Conservation (phyloP, 805 yeast species). For the Metschnikowia lachancei region DNA sequence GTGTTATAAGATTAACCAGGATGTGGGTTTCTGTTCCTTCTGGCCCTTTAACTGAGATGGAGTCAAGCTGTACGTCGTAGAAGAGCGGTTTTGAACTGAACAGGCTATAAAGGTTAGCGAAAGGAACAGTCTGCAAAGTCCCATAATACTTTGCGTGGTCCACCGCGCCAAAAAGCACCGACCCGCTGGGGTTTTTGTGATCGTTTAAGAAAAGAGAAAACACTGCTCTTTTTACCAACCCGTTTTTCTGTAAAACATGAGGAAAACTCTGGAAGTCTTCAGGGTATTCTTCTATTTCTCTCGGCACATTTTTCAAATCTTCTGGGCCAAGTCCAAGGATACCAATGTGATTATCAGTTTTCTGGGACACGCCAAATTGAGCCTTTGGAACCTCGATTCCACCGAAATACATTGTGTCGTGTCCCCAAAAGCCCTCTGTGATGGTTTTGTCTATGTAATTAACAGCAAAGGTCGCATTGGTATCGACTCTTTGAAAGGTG, state of each 20-base stretch:
- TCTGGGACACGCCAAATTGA: constrained; percentile 72
- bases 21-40: background rate
- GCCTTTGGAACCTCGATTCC: constrained; percentile 46
- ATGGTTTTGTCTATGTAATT: constrained; percentile 47
- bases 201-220: constrained; percentile 63
- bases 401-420: constrained; percentile 55
- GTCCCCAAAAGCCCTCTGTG: constrained; percentile 55
- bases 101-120: constrained; percentile 33
- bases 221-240: constrained; percentile 51
- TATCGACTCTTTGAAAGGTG: background rate
- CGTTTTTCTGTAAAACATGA: constrained; percentile 51
- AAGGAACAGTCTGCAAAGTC: constrained; percentile 34
- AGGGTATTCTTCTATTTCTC: constrained; percentile 38
- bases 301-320: constrained; percentile 4
- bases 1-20: background rate
- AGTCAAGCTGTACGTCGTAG: constrained; percentile 47
- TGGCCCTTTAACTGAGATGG: background rate
- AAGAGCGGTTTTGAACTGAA: constrained; percentile 36
- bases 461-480: constrained; percentile 35
- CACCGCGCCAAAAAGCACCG: constrained; percentile 42
- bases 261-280: constrained; percentile 52
- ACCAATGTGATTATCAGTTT: constrained; percentile 61
- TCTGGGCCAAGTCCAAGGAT: constrained; percentile 69
- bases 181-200: constrained; percentile 26
- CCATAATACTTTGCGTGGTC: constrained; percentile 38